These are phyloP conservation scores for Apiospora arundinis DNA, from an alignment of 2,329 filamentous ascomycete genomes.

Conservation along the genomic window DNA sequence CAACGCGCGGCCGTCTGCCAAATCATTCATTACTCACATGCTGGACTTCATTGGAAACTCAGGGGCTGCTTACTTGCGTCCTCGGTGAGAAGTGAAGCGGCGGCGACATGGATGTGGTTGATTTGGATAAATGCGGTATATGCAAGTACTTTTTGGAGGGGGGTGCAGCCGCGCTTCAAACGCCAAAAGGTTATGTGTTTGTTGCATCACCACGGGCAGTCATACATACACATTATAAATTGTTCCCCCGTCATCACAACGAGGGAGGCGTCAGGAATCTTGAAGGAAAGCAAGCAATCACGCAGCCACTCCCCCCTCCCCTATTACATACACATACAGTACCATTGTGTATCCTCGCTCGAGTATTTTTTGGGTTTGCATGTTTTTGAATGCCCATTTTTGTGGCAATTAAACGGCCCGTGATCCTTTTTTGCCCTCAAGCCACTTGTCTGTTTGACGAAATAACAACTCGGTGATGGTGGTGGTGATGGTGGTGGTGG, in stretches of 20 bases:
- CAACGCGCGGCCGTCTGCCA: background rate
- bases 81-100: background rate
- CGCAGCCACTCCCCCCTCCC: too few species aligned
- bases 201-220: too few species aligned
- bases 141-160: background rate
- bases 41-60: background rate
- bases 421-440: background rate
- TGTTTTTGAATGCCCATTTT: background rate
- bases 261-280: too few species aligned
- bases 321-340: too few species aligned
- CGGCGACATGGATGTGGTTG: background rate
- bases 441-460: background rate
- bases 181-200: background rate
- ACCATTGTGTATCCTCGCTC: background rate
- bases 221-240: too few species aligned
- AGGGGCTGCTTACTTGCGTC: background rate
- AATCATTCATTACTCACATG: background rate
- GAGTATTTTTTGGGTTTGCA: background rate
- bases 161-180: background rate
- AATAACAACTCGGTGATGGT: background rate
- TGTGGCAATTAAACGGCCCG: background rate
- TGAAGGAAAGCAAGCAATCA: too few species aligned
- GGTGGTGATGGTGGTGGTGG: background rate
- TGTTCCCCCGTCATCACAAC: too few species aligned
- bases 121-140: constrained; percentile 14